phyloP scores from a whole-genome alignment of 345 rosid species.

The Pistacia vera region DNA sequence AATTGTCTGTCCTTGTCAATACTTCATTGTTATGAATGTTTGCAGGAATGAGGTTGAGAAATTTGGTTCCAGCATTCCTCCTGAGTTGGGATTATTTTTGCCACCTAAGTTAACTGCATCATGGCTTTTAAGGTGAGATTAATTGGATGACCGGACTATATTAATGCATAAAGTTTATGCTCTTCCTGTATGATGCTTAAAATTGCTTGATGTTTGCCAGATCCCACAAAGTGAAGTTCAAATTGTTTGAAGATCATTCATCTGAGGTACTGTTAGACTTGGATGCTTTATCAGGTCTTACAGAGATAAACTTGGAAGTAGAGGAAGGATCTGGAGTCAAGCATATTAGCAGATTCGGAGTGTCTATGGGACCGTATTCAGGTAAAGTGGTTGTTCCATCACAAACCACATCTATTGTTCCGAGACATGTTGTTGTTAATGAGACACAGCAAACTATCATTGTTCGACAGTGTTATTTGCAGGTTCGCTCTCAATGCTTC shows the following conservation, averaged over 20 bases:
- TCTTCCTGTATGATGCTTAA: slow-evolving; percentile 4
- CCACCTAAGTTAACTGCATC: slow-evolving; percentile 67
- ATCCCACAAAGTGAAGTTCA: slow-evolving; percentile 64
- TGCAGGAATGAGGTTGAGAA: slow-evolving; percentile 67
- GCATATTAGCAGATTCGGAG: slow-evolving; percentile 71
- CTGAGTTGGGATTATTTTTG: slow-evolving; percentile 69
- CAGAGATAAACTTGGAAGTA: slow-evolving; percentile 75
- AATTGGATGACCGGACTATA: neutral
- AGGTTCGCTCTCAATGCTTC: slow-evolving; percentile 51
- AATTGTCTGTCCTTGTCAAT: slow-evolving; percentile 7
- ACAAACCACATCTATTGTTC: slow-evolving; percentile 64
- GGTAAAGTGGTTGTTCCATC: slow-evolving; percentile 58
- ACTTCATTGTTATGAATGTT: slow-evolving; percentile 29
- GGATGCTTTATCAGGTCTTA: slow-evolving; percentile 82
- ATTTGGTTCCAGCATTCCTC: slow-evolving; percentile 47
- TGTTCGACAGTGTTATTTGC: slow-evolving; percentile 75
- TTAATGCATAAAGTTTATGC: slow-evolving; percentile 3
- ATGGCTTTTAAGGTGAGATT: slow-evolving; percentile 76
- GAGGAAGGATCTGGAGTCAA: slow-evolving; percentile 53
- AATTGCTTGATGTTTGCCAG: slow-evolving; percentile 36
- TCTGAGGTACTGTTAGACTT: slow-evolving; percentile 69
- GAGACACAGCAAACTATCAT: slow-evolving; percentile 64
- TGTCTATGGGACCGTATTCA: slow-evolving; percentile 61
- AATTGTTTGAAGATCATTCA: slow-evolving; percentile 51
- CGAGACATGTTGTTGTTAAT: slow-evolving; percentile 75